A percentile compares a stretch with the other conserved stretches of the same genome.
These are phyloP conservation scores for Dendrostoma leiphaemia DNA, from an alignment of 2,329 filamentous ascomycete species.

Conservation along the genomic window DNA sequence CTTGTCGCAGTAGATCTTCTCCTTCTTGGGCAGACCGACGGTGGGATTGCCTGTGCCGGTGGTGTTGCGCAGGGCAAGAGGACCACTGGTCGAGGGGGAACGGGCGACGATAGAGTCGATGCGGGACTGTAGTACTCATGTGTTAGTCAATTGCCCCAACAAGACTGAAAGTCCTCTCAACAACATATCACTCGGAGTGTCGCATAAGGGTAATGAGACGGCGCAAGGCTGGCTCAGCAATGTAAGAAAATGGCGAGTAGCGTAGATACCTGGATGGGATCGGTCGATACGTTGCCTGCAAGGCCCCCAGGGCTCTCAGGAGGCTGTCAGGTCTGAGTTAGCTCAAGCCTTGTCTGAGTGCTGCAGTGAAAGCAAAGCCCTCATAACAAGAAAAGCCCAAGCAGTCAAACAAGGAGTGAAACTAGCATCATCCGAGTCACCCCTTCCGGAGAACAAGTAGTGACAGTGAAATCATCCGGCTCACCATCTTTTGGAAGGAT, in stretches of 20 bases:
- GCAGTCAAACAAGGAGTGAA: neutral
- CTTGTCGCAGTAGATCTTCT: conserved; percentile 81
- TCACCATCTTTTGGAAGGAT: too few species aligned
- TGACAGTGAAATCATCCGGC: neutral
- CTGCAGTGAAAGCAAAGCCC: neutral
- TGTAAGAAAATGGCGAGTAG: conserved; percentile 14
- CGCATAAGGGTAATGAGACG: neutral
- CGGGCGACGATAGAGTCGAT: conserved; percentile 36
- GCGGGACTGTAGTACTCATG: conserved; percentile 25
- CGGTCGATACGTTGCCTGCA: neutral
- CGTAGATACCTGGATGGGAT: conserved; percentile 15
- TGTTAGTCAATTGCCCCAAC: too few species aligned
- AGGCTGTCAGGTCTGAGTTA: conserved; percentile 11
- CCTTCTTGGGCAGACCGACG: conserved; percentile 40
- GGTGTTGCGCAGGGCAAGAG: neutral
- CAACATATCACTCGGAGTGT: too few species aligned
- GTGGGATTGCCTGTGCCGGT: conserved; percentile 6
- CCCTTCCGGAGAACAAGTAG: neutral
- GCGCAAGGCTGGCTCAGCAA: conserved; percentile 6
- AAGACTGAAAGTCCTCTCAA: too few species aligned
- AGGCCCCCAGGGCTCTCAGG: conserved; percentile 11
- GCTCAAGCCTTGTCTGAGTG: neutral
- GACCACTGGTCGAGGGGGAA: conserved; percentile 3
- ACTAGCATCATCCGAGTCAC: neutral
- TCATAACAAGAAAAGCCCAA: neutral